Percentiles rank a stretch among this genome's conserved stretches.
These are phyloP conservation scores for Candida manassasensis DNA, from an alignment of 805 yeast species.

Conservation along the genomic window DNA sequence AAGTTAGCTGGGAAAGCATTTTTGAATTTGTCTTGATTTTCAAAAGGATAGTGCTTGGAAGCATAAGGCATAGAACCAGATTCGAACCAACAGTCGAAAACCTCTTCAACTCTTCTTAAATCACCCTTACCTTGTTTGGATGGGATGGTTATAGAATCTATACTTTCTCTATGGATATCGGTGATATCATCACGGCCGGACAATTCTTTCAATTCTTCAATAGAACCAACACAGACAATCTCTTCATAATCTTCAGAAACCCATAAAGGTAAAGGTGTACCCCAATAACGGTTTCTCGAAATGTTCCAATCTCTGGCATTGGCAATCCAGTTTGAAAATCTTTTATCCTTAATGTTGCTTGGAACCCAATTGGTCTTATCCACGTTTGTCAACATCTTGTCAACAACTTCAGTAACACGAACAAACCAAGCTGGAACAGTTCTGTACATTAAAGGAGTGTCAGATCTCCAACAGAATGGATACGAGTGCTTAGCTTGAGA, in stretches of 20 bases:
- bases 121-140: conserved; percentile 84
- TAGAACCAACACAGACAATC: conserved; percentile 87
- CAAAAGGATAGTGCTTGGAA: conserved; percentile 94
- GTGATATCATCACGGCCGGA: conserved; percentile 78
- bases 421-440: conserved; percentile 99
- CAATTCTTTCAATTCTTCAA: conserved; percentile 77
- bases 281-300: conserved; percentile 99
- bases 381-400: conserved; percentile 83
- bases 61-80: conserved; percentile 99
- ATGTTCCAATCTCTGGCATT: conserved; percentile 99
- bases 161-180: conserved; percentile 90
- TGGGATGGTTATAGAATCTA: conserved; percentile 90
- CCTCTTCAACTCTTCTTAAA: conserved; percentile 91
- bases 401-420: conserved; percentile 80
- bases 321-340: conserved; percentile 97
- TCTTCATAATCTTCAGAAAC: conserved; percentile 90
- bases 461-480: conserved; percentile 99
- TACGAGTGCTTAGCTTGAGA: conserved; percentile 91
- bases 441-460: conserved; percentile 93
- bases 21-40: conserved; percentile 64
- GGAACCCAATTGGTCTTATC: conserved; percentile 96
- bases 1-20: conserved; percentile 93
- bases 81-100: conserved; percentile 99
- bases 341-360: conserved; percentile 78
- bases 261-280: conserved; percentile 99